Percentiles rank a stretch among this genome's conserved stretches.
These are phyloP conservation scores for Dujonia santamariae DNA, from an alignment of 1,139 yeast species.

Conservation along the genomic window DNA sequence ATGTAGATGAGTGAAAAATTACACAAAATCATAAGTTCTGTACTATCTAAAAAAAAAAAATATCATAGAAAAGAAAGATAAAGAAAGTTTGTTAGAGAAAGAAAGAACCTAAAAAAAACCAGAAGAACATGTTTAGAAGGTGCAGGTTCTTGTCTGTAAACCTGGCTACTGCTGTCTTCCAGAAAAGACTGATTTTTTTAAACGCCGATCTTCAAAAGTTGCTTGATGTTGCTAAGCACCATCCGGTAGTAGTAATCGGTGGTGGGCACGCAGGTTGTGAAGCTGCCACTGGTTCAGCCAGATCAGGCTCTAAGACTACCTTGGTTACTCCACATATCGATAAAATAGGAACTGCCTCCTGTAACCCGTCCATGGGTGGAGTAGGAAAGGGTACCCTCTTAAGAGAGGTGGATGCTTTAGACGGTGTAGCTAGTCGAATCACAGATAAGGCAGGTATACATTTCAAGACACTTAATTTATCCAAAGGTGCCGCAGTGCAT, in stretches of 20 bases:
- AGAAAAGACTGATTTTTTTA: conserved; percentile 22
- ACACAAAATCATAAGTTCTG: conserved; percentile 1
- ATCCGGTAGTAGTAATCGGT: conserved; percentile 86
- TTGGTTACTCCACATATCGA: conserved; percentile 72
- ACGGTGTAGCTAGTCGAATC: conserved; percentile 81
- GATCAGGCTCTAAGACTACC: conserved; percentile 72
- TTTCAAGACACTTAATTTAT: conserved; percentile 79
- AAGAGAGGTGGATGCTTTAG: conserved; percentile 93
- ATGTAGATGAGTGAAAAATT: conserved; percentile 1
- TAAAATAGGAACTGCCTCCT: conserved; percentile 91
- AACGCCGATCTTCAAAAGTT: conserved; percentile 36
- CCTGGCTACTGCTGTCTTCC: no score
- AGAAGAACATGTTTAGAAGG: background rate
- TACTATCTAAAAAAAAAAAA: no score
- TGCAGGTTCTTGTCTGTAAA: background rate
- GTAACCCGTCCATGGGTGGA: conserved; percentile 98
- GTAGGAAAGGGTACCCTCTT: conserved; percentile 94
- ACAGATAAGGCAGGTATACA: conserved; percentile 94
- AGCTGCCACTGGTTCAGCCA: conserved; percentile 91
- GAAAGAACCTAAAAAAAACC: background rate
- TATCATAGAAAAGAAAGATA: no score
- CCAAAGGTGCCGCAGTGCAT: conserved; percentile 97
- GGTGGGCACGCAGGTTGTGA: conserved; percentile 99
- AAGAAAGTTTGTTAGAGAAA: no score
- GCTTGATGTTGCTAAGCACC: conserved; percentile 30